phyloP scores from a whole-genome alignment of 768 basidiomycete genomes.

The Tylopilus subfusipes region DNA sequence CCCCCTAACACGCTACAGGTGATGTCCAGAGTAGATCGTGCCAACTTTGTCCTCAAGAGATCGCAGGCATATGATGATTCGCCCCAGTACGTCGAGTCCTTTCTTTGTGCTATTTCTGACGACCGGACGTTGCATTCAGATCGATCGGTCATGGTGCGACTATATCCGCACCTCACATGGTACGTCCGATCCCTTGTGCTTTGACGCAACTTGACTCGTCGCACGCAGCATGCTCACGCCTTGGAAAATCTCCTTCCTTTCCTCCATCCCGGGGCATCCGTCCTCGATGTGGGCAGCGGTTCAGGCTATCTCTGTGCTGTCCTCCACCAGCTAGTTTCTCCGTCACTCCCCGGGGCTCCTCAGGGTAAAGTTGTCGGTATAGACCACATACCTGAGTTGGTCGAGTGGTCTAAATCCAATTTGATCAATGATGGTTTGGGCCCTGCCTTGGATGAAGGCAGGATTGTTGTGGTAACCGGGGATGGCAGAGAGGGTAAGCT shows the following conservation, averaged over 20 bases:
- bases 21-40: constrained; percentile 67
- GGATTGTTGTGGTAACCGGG: constrained; percentile 63
- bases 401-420: constrained; percentile 66
- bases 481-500: constrained; percentile 74
- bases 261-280: constrained; percentile 63
- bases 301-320: constrained; percentile 86
- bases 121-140: constrained; percentile 34
- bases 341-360: constrained; percentile 9
- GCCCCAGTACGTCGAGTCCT: constrained; percentile 54
- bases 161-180: constrained; percentile 97
- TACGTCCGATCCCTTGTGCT: constrained; percentile 24
- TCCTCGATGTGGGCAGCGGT: constrained; percentile 89
- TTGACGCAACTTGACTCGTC: background rate
- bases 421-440: constrained; percentile 63
- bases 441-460: constrained; percentile 46
- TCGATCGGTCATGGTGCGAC: constrained; percentile 83
- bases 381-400: constrained; percentile 83
- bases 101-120: constrained; percentile 11
- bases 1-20: constrained; percentile 41
- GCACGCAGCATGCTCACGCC: constrained; percentile 81
- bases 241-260: constrained; percentile 71
- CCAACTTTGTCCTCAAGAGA: constrained; percentile 55
- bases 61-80: constrained; percentile 71
- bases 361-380: constrained; percentile 77
- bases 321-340: constrained; percentile 64